Evolutionary conservation across 2,329 filamentous ascomycete genomes (phyloP).

Genomic region (Penicillium sp.): DNA sequence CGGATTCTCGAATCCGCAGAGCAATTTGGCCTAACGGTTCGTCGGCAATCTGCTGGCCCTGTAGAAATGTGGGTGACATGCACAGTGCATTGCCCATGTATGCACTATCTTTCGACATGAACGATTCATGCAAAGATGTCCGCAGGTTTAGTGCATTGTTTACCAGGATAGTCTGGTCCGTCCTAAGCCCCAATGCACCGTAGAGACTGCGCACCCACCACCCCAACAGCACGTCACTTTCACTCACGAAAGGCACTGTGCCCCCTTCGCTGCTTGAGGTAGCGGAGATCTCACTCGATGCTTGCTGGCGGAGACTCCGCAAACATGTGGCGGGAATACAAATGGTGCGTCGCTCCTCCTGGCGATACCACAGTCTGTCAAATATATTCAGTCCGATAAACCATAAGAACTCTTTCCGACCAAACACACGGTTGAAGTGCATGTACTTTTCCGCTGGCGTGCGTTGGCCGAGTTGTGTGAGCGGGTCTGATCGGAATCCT

Average conservation of each 20-base stretch:
- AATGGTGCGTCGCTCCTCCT: not conserved
- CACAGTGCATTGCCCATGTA: not conserved
- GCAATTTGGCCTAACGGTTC: not conserved
- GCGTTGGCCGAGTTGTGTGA: not conserved
- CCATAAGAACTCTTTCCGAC: not conserved
- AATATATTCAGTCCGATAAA: not conserved
- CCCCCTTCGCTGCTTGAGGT: not conserved
- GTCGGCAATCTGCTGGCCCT: not conserved
- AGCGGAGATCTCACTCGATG: not conserved
- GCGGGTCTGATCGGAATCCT: not conserved
- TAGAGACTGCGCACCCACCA: slow-evolving; percentile 1
- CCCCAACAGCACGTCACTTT: not conserved
- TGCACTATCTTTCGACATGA: not conserved
- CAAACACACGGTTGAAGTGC: not conserved
- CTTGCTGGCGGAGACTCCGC: not conserved
- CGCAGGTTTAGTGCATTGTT: not conserved
- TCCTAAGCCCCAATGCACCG: not conserved
- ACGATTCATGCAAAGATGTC: not conserved
- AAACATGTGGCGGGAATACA: not conserved
- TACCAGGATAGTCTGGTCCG: not conserved
- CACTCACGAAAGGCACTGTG: not conserved
- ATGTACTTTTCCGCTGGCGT: not conserved
- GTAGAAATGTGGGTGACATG: not conserved
- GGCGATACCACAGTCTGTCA: not conserved
- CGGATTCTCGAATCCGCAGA: not conserved